Evolutionary conservation across 306 rosid genomes (phyloP).

Genomic region (peach (Prunus persica)): Prunus_persica_NCBIv2 NC_034009.1:31992501-31993000

Average conservation of each 20-base stretch:
- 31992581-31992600: constrained; percentile 97
- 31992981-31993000: constrained; percentile 91
- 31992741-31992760: constrained; percentile 64
- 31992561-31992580: constrained; percentile 80
- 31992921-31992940: constrained; percentile 57
- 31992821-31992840: too few relatives aligned
- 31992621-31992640: constrained; percentile 90
- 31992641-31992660: constrained; percentile 53
- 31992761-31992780: neutral
- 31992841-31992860: neutral
- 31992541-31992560: constrained; percentile 83
- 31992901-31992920: constrained; percentile 51
- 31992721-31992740: constrained; percentile 83
- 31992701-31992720: constrained; percentile 87
- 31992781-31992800: neutral
- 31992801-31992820: neutral
- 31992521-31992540: constrained; percentile 82
- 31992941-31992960: constrained; percentile 89
- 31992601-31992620: constrained; percentile 92
- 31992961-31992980: constrained; percentile 93
- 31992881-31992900: constrained; percentile 90
- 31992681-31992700: constrained; percentile 76
- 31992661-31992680: constrained; percentile 71
- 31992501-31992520: constrained; percentile 99
- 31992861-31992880: constrained; percentile 45